A percentile compares a stretch with the other conserved stretches of the same genome.
phyloP scores from a whole-genome alignment of 352 stramenopile species.

The Phytophthora rubi region DNA sequence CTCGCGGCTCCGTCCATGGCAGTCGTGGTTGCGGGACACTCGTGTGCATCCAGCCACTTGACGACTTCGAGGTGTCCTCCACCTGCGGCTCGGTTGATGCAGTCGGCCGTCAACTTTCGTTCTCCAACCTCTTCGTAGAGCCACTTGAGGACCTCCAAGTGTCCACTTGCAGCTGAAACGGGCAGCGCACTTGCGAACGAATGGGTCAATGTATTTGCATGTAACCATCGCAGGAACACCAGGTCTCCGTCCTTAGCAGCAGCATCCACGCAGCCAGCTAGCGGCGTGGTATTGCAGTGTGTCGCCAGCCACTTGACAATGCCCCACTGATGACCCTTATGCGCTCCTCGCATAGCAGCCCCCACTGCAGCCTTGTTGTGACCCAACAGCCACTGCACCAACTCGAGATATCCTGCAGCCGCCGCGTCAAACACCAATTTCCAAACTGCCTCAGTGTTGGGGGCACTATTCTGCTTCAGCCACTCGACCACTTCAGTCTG shows the following conservation, averaged over 20 bases:
- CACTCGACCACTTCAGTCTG: constrained; percentile 25
- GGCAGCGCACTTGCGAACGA: constrained; percentile 1
- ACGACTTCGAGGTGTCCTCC: constrained; percentile 26
- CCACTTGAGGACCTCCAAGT: constrained; percentile 22
- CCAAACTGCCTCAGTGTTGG: constrained; percentile 16
- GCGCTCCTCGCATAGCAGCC: constrained; percentile 24
- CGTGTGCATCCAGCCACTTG: constrained; percentile 21
- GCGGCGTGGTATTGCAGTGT: constrained; percentile 6
- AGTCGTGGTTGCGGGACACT: constrained; percentile 17
- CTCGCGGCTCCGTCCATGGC: constrained; percentile 32
- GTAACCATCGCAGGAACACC: constrained; percentile 25
- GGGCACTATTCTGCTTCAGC: constrained; percentile 8
- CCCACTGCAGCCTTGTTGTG: constrained; percentile 2
- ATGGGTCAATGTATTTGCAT: neutral
- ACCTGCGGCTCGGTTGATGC: constrained; percentile 22
- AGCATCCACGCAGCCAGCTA: constrained; percentile 10
- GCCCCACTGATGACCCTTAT: constrained; percentile 13
- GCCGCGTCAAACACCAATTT: constrained; percentile 15
- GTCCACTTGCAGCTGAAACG: constrained; percentile 16
- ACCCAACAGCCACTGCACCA: constrained; percentile 21
- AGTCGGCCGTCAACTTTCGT: constrained; percentile 19
- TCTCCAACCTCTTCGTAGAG: constrained; percentile 18
- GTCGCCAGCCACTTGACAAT: constrained; percentile 22
- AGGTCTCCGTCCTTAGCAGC: constrained; percentile 24
- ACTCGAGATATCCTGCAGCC: constrained; percentile 10